phyloP scores from a whole-genome alignment of 75 land plant genomes.

The Picea glauca region DNA sequence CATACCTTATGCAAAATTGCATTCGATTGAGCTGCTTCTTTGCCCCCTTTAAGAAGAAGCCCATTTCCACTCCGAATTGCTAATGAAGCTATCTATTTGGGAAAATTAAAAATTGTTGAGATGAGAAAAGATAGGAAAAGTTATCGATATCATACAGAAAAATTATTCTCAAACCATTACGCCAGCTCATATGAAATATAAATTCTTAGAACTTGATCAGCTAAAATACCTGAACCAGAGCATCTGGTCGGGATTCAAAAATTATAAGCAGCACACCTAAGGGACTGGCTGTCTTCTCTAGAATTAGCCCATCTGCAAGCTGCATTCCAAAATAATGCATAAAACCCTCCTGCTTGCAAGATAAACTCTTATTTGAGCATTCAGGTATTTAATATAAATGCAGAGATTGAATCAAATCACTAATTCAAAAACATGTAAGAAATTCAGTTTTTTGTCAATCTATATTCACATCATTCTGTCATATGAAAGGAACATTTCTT shows the following conservation, averaged over 20 bases:
- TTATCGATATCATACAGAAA: not conserved
- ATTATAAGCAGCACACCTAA: slow-evolving; percentile 91
- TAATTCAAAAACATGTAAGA: no score
- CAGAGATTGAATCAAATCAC: not conserved
- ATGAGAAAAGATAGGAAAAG: not conserved
- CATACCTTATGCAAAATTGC: slow-evolving; percentile 86
- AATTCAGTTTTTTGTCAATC: no score
- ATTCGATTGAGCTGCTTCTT: slow-evolving; percentile 92
- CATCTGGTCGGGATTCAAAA: slow-evolving; percentile 98
- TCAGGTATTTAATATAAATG: not conserved
- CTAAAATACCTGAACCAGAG: slow-evolving; percentile 86
- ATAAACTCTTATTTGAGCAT: not conserved
- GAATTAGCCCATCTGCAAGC: slow-evolving; percentile 82
- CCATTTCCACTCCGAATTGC: slow-evolving; percentile 98
- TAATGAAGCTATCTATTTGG: slow-evolving; percentile 81
- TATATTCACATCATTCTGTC: not conserved
- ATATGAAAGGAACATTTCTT: not conserved
- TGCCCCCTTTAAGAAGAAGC: slow-evolving; percentile 91
- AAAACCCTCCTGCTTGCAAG: not conserved
- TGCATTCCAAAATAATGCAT: slow-evolving; percentile 21
- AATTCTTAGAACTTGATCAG: not conserved
- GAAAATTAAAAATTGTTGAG: slow-evolving; percentile 3
- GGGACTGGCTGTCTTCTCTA: slow-evolving; percentile 85
- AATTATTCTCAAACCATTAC: not conserved
- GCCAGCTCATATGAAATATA: no score